A percentile compares a stretch with the other conserved stretches of the same genome.
phyloP scores from a whole-genome alignment of 2,329 filamentous ascomycete genomes.

The Diaporthe amygdali region DNA sequence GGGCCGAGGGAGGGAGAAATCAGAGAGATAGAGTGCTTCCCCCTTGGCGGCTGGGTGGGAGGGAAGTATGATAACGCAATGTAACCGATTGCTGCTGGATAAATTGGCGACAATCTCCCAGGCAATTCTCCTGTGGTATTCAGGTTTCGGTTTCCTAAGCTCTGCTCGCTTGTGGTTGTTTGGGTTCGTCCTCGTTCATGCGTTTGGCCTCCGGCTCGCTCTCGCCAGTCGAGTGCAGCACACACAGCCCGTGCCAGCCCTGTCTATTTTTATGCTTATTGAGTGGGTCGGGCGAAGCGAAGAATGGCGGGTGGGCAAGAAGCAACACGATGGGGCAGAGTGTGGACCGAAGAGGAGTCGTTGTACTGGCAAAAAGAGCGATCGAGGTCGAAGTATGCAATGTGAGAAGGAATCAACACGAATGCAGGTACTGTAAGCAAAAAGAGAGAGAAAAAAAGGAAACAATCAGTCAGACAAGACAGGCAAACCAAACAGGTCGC shows the following conservation, averaged over 20 bases:
- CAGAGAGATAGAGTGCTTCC: neutral
- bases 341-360: neutral
- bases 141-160: neutral
- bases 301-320: neutral
- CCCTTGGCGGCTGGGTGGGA: neutral
- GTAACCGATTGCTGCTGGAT: neutral
- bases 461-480: neutral
- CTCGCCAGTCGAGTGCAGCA: neutral
- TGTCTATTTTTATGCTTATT: slow-evolving; percentile 19
- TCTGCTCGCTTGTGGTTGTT: neutral
- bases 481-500: neutral
- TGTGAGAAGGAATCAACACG: too few species aligned
- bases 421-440: neutral
- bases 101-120: slow-evolving; percentile 6
- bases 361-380: neutral
- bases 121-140: neutral
- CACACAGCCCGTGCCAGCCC: slow-evolving; percentile 3
- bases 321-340: slow-evolving; percentile 6
- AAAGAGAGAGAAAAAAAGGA: neutral
- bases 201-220: neutral
- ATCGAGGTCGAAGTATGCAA: neutral
- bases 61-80: neutral
- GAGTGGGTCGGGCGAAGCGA: neutral
- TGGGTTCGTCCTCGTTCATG: neutral
- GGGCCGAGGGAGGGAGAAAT: neutral